Percentiles rank a stretch among this genome's conserved stretches.
Evolutionary conservation across 2,329 filamentous ascomycete species (phyloP).

Genomic region (Aureobasidium pullulans): DNA sequence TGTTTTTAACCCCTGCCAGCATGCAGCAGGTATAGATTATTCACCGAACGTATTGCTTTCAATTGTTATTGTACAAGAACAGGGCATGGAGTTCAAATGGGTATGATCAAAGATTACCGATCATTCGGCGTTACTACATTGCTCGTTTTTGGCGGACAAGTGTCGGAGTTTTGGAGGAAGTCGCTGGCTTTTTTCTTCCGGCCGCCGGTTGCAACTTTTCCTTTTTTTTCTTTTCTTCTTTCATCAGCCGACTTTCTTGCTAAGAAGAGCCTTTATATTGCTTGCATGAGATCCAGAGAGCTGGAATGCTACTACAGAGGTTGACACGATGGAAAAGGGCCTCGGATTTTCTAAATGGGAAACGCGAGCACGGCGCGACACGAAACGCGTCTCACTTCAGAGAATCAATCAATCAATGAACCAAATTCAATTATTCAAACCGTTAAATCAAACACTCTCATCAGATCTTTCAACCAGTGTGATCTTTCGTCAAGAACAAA

Average conservation of each 20-base stretch:
- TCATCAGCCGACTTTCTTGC: background rate
- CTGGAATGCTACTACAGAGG: background rate
- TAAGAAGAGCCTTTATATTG: background rate
- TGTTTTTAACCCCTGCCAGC: conserved; percentile 6
- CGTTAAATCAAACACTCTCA: background rate
- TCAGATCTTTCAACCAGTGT: background rate
- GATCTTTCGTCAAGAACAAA: background rate
- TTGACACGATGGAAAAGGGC: background rate
- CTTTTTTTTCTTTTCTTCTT: background rate
- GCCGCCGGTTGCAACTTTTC: background rate
- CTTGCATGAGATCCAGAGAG: background rate
- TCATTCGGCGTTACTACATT: background rate
- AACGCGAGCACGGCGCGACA: background rate
- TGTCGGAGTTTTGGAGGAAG: background rate
- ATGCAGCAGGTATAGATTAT: background rate
- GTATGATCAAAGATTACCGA: background rate
- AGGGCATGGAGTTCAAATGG: background rate
- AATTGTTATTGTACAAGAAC: background rate
- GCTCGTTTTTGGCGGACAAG: background rate
- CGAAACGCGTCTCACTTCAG: background rate
- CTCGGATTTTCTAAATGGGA: background rate
- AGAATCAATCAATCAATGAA: background rate
- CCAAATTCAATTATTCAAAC: background rate
- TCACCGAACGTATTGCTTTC: background rate
- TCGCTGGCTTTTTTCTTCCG: background rate